Evolutionary conservation across 352 stramenopile species (phyloP), one percentile per base, ranked within the genome.

Genomic region (Aphanomyces astaci): DNA sequence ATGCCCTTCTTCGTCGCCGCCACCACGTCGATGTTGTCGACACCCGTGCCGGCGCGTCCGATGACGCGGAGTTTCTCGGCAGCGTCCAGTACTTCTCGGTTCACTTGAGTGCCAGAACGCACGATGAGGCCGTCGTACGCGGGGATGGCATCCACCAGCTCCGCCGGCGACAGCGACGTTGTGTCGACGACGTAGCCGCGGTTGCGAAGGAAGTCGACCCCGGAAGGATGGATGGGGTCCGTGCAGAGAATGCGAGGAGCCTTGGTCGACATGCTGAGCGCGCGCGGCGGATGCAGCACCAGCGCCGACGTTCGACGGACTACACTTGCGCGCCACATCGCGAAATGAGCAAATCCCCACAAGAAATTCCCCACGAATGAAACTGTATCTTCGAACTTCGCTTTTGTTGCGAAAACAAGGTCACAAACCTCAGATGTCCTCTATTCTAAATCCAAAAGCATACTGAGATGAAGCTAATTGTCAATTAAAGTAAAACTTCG

Each of bases 21-120:
- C 45, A 92, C 77, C 43, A 97, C 79, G 76, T 98, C 89, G 68
- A 98, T 97, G 79, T 98, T 98, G 81, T 98, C 92, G 30, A 97
- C 84, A 70, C 92, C 90, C 33, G 90, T 96, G 55, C 91, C 90
- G 53, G 90, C 90, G 66, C 90, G 84, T 5, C 87, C 92, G 60
- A 98, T 93, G 66, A 98, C 78, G 71, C 88, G 80, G 59, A 96
- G 74, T 5, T 68, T 55, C 15, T 68, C 53, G 19, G 73, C 84
- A 7, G 84, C 84, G 13, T 90, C 85, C 49, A 93, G 73, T 30
- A 92, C 79, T 4, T 80, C 67, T 52, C 84, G 77, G 66, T 88
- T 81, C 25, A 96, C 87, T n/a, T 82, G 78, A 33, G 79, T 93
- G 66, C 76, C 86, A 0, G 84, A 95, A 66, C 85, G 82, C 52